Conservation (phyloP, 768 basidiomycete species). For the Saitozyma sp. region DNA sequence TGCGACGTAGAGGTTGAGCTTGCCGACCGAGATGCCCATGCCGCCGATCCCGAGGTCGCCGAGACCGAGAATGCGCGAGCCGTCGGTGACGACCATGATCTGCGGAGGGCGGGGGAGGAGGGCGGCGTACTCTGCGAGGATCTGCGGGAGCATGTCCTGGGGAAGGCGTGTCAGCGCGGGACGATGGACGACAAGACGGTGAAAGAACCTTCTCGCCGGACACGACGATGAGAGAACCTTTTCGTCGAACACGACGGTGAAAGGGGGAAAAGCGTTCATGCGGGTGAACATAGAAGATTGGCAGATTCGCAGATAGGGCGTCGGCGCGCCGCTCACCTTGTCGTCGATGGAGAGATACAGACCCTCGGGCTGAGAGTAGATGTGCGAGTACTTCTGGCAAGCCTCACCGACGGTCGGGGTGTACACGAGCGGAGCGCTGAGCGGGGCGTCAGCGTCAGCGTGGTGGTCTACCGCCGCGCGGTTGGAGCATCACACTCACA, state of each 20-base stretch:
- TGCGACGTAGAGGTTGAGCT: constrained; percentile 83
- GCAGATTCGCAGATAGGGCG: too few relatives aligned
- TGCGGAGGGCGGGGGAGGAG: constrained; percentile 55
- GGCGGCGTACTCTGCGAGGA: constrained; percentile 33
- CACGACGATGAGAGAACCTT: too few relatives aligned
- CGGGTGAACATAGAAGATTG: neutral
- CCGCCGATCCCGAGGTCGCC: constrained; percentile 57
- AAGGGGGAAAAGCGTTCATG: too few relatives aligned
- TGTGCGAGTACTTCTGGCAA: constrained; percentile 77
- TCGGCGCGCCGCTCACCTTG: constrained; percentile 64
- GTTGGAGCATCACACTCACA: constrained; percentile 52
- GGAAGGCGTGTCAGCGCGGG: neutral
- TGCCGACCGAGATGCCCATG: constrained; percentile 73
- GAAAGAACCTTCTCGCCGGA: too few relatives aligned
- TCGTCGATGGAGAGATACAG: constrained; percentile 71
- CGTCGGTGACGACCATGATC: constrained; percentile 90
- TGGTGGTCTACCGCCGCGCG: neutral
- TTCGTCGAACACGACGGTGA: too few relatives aligned
- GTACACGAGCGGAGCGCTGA: constrained; percentile 76
- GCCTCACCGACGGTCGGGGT: constrained; percentile 92
- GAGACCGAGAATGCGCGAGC: constrained; percentile 85
- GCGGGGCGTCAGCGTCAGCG: constrained; percentile 14
- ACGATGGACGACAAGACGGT: too few relatives aligned
- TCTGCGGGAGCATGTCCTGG: constrained; percentile 34
- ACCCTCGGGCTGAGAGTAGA: constrained; percentile 59